Conservation (phyloP, 2,329 filamentous ascomycete species). For the Mycocentrospora acerina region DNA sequence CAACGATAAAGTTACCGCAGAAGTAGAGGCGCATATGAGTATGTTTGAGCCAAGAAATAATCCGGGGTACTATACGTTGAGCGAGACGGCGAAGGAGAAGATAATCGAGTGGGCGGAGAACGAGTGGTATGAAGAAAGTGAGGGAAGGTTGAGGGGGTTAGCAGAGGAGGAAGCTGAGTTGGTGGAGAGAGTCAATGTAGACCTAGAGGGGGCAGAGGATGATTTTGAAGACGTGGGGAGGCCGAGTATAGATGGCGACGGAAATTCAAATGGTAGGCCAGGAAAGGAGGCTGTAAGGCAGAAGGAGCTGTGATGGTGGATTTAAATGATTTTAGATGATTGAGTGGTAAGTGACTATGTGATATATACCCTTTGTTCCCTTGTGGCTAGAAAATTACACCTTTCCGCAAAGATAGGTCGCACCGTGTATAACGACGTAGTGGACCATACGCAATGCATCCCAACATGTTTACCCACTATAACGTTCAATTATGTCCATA, state of each 20-base stretch:
- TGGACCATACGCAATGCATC: too few relatives aligned
- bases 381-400: too few relatives aligned
- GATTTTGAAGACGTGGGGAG: conserved; percentile 28
- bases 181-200: conserved; percentile 19
- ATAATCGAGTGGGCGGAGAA: conserved; percentile 66
- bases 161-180: conserved; percentile 37
- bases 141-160: conserved; percentile 26
- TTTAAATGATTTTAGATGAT: too few relatives aligned
- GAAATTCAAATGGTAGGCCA: conserved; percentile 2
- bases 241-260: conserved; percentile 3
- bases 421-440: too few relatives aligned
- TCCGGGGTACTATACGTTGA: conserved; percentile 68
- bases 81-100: conserved; percentile 64
- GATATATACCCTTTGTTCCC: too few relatives aligned
- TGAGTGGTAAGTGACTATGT: too few relatives aligned
- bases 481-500: too few relatives aligned
- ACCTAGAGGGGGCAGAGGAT: conserved; percentile 19
- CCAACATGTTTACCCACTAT: too few relatives aligned
- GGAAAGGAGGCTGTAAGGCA: neutral
- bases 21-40: conserved; percentile 78
- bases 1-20: conserved; percentile 78
- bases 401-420: too few relatives aligned
- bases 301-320: neutral
- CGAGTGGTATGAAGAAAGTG: conserved; percentile 62
- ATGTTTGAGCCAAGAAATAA: conserved; percentile 75